These are phyloP conservation scores for Acacia confusa DNA, from an alignment of 306 rosid species.

Conservation along the genomic window DNA sequence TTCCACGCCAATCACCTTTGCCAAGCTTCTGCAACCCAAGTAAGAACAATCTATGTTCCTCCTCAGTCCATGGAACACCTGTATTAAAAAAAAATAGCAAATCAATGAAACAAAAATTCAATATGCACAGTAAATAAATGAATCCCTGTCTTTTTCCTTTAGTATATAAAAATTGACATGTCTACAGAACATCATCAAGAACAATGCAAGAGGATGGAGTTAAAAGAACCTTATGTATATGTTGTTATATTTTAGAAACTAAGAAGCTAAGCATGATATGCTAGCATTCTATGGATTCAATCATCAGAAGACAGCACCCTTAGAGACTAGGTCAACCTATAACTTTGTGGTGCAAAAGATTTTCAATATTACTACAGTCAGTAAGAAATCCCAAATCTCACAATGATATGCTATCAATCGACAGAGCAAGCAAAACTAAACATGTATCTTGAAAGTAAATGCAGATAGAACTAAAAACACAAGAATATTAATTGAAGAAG, in stretches of 20 bases:
- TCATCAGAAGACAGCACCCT: neutral
- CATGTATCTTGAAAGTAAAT: neutral
- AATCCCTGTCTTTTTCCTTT: neutral
- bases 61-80: conserved; percentile 99
- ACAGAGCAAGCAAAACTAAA: neutral
- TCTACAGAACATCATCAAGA: conserved; percentile 2
- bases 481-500: conserved; percentile 7
- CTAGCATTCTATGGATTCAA: neutral
- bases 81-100: conserved; percentile 26
- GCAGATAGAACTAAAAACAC: conserved; percentile 21
- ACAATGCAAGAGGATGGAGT: neutral
- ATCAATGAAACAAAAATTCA: conserved; percentile 15
- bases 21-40: conserved; percentile 97
- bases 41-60: conserved; percentile 96
- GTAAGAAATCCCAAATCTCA: neutral
- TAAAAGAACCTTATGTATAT: neutral
- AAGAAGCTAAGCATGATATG: neutral
- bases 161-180: neutral
- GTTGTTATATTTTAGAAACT: neutral
- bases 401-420: neutral
- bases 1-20: conserved; percentile 99
- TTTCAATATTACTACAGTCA: neutral
- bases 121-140: neutral
- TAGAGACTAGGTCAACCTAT: neutral
- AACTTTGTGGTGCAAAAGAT: neutral